phyloP scores from a whole-genome alignment of 129 eudicot genomes.

The Solidago caesia region DNA sequence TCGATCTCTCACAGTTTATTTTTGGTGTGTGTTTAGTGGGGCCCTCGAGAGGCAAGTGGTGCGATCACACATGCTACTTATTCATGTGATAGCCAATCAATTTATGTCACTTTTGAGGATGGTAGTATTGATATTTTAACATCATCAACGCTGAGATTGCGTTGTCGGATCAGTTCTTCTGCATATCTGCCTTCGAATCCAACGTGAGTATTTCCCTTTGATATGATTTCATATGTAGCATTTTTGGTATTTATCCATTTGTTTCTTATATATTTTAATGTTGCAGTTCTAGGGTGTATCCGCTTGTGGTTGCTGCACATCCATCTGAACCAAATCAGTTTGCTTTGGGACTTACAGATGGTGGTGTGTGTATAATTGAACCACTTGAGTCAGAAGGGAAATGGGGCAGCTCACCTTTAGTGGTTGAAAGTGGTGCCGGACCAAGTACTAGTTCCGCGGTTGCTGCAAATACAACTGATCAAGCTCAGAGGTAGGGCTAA shows the following conservation, averaged over 20 bases:
- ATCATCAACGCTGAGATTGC: constrained; percentile 61
- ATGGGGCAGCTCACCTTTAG: constrained; percentile 62
- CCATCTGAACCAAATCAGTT: constrained; percentile 77
- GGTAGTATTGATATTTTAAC: constrained; percentile 79
- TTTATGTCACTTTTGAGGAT: constrained; percentile 71
- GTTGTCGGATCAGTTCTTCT: constrained; percentile 60
- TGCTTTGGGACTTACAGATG: constrained; percentile 83
- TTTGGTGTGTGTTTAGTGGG: constrained; percentile 46
- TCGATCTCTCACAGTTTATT: neutral
- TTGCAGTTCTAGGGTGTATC: constrained; percentile 60
- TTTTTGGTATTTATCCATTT: neutral
- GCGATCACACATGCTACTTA: constrained; percentile 80
- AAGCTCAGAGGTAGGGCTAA: constrained; percentile 51
- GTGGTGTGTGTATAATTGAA: constrained; percentile 70
- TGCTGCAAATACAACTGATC: constrained; percentile 47
- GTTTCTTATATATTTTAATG: constrained; percentile 13
- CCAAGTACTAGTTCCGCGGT: constrained; percentile 49
- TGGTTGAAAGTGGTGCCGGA: constrained; percentile 57
- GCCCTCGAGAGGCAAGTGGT: constrained; percentile 75
- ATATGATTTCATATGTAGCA: constrained; percentile 1
- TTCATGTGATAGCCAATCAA: constrained; percentile 80
- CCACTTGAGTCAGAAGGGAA: constrained; percentile 84
- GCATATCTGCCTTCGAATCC: constrained; percentile 71
- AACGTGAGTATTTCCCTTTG: constrained; percentile 36
- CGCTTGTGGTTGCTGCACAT: constrained; percentile 80